Evolutionary conservation across 139 green algal species (phyloP).

Genomic region (Closterium sp.): DNA sequence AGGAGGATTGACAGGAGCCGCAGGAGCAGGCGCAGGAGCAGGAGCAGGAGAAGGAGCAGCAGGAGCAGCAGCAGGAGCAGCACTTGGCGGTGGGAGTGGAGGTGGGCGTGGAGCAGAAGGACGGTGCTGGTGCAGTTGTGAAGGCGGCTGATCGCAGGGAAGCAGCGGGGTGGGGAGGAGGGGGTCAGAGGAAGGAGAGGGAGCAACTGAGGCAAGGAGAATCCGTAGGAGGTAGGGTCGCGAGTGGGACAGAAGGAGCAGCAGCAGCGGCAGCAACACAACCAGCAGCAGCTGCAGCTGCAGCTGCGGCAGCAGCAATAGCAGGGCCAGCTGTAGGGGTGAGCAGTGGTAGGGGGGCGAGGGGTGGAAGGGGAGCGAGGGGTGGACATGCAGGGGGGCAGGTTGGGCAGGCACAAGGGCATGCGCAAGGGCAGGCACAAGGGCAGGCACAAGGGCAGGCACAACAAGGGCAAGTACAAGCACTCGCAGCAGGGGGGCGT

Average conservation of each 20-base stretch:
- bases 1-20: too few relatives aligned
- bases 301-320: background rate
- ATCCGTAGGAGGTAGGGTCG: background rate
- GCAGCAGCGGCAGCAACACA: too few relatives aligned
- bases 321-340: background rate
- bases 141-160: background rate
- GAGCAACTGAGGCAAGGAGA: background rate
- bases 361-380: too few relatives aligned
- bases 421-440: too few relatives aligned
- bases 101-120: background rate
- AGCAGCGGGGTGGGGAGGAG: background rate
- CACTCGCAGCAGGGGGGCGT: background rate
- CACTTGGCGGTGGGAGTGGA: background rate
- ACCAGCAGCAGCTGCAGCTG: background rate
- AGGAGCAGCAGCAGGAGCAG: too few relatives aligned
- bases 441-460: too few relatives aligned
- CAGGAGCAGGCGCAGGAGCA: too few relatives aligned
- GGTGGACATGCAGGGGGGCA: background rate
- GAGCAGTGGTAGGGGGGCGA: background rate
- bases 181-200: background rate
- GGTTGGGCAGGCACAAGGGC: too few relatives aligned
- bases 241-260: background rate
- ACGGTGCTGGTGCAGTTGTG: background rate
- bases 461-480: too few relatives aligned
- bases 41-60: too few relatives aligned